phyloP scores from a whole-genome alignment of 345 rosid species.

The Ailanthus altissimus region DNA sequence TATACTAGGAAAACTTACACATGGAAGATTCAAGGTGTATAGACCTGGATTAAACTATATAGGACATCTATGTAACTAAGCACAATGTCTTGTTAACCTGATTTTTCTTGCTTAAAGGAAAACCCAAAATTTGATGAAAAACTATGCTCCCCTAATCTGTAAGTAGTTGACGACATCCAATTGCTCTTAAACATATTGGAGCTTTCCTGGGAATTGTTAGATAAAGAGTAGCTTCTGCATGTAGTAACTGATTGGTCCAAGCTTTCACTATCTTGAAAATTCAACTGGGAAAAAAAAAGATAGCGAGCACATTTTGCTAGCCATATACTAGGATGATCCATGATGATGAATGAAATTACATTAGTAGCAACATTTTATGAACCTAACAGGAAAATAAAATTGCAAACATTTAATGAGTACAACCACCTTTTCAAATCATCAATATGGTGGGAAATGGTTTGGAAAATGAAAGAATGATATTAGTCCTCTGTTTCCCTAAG shows the following conservation, averaged over 20 bases:
- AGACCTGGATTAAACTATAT: too few species aligned
- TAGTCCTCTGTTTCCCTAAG: too few species aligned
- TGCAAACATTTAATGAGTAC: not conserved
- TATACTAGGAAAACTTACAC: not conserved
- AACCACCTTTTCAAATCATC: not conserved
- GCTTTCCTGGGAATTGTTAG: conserved; percentile 21
- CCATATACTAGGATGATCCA: not conserved
- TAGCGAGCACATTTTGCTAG: not conserved
- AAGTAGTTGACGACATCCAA: conserved; percentile 20
- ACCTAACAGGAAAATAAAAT: not conserved
- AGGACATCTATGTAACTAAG: not conserved
- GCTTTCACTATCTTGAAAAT: conserved; percentile 22
- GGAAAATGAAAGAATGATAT: not conserved
- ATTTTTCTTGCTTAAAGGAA: conserved; percentile 13
- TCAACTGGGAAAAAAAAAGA: conserved; percentile 27
- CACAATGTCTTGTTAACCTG: conserved; percentile 23
- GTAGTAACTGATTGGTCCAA: conserved; percentile 23
- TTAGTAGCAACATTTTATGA: not conserved
- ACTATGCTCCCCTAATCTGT: conserved; percentile 11
- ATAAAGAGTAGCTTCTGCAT: conserved; percentile 18
- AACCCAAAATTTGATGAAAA: conserved; percentile 22
- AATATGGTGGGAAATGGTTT: not conserved
- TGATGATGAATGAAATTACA: not conserved
- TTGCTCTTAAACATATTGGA: conserved; percentile 10
- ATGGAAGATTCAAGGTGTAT: too few species aligned